These are phyloP conservation scores for Paspalum vaginatum DNA, from an alignment of 176 grass and related monocot genomes.

Conservation along the genomic window DNA sequence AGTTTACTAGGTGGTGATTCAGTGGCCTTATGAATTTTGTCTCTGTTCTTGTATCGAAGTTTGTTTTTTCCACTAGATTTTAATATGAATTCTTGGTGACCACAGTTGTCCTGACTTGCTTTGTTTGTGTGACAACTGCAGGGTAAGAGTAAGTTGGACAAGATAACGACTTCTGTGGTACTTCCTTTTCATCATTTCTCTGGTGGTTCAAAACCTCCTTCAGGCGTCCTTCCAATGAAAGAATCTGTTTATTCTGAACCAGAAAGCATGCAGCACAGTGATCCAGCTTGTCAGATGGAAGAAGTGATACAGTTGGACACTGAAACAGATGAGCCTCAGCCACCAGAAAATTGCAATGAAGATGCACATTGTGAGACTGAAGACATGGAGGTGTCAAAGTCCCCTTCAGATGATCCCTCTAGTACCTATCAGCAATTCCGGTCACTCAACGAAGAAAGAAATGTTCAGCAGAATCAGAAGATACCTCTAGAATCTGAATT, in stretches of 20 bases:
- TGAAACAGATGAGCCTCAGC: constrained; percentile 37
- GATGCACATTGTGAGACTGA: constrained; percentile 37
- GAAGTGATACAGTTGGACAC: constrained; percentile 69
- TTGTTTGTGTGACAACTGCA: constrained; percentile 43
- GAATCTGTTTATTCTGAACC: constrained; percentile 23
- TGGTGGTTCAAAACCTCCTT: constrained; percentile 37
- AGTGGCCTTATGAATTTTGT: constrained; percentile 20
- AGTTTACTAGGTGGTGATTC: constrained; percentile 12
- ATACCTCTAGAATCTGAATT: constrained; percentile 42
- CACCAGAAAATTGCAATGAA: constrained; percentile 36
- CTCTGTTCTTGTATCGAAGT: not conserved
- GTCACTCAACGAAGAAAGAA: constrained; percentile 54
- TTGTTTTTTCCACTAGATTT: constrained; percentile 29
- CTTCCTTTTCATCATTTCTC: constrained; percentile 86
- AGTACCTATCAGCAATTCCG: constrained; percentile 34
- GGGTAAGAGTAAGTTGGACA: constrained; percentile 75
- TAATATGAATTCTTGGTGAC: constrained; percentile 6
- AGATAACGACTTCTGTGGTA: constrained; percentile 61
- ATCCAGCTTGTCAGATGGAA: constrained; percentile 55
- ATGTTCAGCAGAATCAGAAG: constrained; percentile 39
- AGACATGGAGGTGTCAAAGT: constrained; percentile 28
- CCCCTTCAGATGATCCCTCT: constrained; percentile 31
- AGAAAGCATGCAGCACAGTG: constrained; percentile 41
- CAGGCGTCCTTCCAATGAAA: constrained; percentile 4
- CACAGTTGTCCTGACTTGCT: not conserved